Evolutionary conservation across 2,329 filamentous ascomycete genomes (phyloP), one percentile per base, ranked within the genome.

Genomic region (Aureobasidium uvarum): DNA sequence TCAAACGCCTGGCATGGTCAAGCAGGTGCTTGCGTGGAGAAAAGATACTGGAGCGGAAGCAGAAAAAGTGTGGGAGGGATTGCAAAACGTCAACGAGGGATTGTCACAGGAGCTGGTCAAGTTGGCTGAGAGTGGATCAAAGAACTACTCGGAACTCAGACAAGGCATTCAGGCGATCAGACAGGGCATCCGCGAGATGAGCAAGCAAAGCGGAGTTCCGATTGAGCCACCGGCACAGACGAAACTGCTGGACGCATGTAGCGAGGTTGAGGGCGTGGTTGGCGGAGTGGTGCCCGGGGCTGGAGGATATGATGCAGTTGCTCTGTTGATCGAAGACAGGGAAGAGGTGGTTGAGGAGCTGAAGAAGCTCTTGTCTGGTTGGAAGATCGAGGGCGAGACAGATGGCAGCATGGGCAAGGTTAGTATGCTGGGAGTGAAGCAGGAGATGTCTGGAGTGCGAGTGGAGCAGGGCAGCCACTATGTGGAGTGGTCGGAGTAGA

Each of bases 1-100:
- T 56, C 86, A 96, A 80, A 98, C 94, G 8, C 93, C 96, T 0
- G 86, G 92, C 16, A 98, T 99, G 95, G 95, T 97, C 43, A 96
- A 94, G 79, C 86, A 91, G 74, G 91, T 99, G 16, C 82, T 98
- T 3, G 84, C 85, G 38, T 99, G 95, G 95, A 83, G 90, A 60
- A 84, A 85, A 58, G 77, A 83, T 55, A 86, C 91, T 23, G 78
- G 82, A 0, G 82, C 83, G 2, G 84, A 83, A n/a, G 88, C 92
- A 1, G 85, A 86, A 68, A 72, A 77, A 67, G 81, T 97, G 20
- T 98, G 93, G 92, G 83, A 84, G 54, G 81, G 84, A 1, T 78
- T 99, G 66, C 92, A 98, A 76, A 76, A 74, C 1, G 83, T 85
- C 38, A 97, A 97, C 74, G 87, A 92, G 70, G 81, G 78, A 14